Base-by-base conservation (phyloP, 1,284 basidiomycete species). In the Ustilago crameri region DNA sequence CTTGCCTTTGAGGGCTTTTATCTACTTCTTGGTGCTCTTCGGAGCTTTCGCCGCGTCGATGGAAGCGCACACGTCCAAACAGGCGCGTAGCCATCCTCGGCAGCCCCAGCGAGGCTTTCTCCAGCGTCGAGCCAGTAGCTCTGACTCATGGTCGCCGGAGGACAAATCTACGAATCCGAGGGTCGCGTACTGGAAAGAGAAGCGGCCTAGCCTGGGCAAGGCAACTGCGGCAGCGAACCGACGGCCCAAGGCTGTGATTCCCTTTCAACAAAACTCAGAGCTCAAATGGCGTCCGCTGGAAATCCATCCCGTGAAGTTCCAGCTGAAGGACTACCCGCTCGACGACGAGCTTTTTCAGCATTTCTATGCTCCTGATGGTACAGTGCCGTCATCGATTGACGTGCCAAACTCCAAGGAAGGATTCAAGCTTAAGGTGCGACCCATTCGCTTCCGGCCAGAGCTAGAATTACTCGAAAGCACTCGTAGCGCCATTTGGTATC, bases 291-390 rank as follows among this genome's bases (percentile, higher is more conserved):
- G 49, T 3, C 49, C 49, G 3, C 42, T 32, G 17, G 18, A 32
- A 5, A 26, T 51, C 5, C 26, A 51, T 34, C 10, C 26, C 3
- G 40, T 32, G 3, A 15, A 23, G 26, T 51, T 51, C 17, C 49
- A 51, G 40, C 32, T 40, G 15, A 20, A 42, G 12, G 9, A 34
- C 3, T 43, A 51, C 30, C 49, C 49, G 4, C 23, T 42, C 20
- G 18, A 20, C 17, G 14, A 32, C 18, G 38, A 20, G 22, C 38
- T 5, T 26, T 17, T 44, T 7, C 9, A 10, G 10, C 49, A 43
- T 12, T 15, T 43, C 9, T 49, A 49, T 38, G 32, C 35, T 23
- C 32, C 43, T 14, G 43, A 44, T 15, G 43, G 26, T 10, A n/a
- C 22, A 4, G 9, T 26, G 4, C 26, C 43, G 3, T 27, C 43